Conservation (phyloP, 805 yeast species). For the Saturnispora saitoi region DNA sequence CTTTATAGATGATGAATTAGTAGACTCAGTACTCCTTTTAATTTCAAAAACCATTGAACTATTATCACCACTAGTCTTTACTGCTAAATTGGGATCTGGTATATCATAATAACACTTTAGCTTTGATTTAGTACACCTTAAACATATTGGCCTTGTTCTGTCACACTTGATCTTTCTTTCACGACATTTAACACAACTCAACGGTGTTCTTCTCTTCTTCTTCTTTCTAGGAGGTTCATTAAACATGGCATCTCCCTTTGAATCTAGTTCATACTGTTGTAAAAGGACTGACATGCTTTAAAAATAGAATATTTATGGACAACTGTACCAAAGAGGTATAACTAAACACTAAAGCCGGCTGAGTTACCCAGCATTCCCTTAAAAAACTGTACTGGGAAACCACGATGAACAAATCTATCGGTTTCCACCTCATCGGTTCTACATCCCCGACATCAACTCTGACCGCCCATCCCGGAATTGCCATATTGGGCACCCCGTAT, state of each 20-base stretch:
- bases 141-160: slow-evolving; percentile 18
- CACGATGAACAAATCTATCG: neutral
- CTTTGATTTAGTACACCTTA: slow-evolving; percentile 13
- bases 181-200: slow-evolving; percentile 20
- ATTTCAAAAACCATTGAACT: neutral
- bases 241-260: neutral
- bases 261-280: neutral
- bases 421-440: neutral
- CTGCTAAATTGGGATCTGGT: slow-evolving; percentile 1
- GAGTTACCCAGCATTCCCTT: neutral
- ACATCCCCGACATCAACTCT: neutral
- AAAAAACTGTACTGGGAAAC: neutral
- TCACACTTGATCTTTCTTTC: slow-evolving; percentile 22
- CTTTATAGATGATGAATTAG: neutral
- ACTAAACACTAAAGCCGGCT: neutral
- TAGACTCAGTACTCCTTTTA: neutral
- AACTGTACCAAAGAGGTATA: neutral
- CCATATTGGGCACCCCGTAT: too few species aligned
- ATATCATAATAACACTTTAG: slow-evolving; percentile 2
- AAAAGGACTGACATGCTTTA: neutral
- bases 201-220: slow-evolving; percentile 19
- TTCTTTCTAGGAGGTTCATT: slow-evolving; percentile 6
- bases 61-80: neutral
- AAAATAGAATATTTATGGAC: neutral
- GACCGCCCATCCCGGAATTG: too few species aligned